Evolutionary conservation across 2,329 filamentous ascomycete genomes (phyloP).

Genomic region (Diaporthe citri): DNA sequence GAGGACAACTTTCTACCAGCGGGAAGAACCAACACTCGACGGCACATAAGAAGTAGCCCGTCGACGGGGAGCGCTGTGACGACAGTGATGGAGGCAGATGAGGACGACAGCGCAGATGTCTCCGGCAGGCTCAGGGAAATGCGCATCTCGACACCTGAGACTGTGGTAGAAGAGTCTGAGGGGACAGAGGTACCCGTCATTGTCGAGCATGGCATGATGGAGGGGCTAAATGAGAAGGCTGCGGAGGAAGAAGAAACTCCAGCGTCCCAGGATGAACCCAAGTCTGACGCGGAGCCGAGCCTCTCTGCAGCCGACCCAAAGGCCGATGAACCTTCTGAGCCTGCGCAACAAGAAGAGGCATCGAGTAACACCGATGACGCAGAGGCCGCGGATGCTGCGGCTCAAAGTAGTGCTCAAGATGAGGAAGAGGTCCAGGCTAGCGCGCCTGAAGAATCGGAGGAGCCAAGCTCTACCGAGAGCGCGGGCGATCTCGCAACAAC

Average conservation of each 20-base stretch:
- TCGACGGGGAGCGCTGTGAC: constrained; percentile 83
- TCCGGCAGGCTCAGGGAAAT: constrained; percentile 60
- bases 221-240: constrained; percentile 44
- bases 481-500: constrained; percentile 39
- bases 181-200: constrained; percentile 53
- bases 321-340: not conserved
- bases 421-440: constrained; percentile 20
- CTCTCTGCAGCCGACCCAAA: not conserved
- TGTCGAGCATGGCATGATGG: constrained; percentile 51
- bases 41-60: constrained; percentile 84
- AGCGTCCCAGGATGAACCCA: constrained; percentile 23
- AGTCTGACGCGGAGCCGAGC: not conserved
- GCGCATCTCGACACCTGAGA: constrained; percentile 65
- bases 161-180: constrained; percentile 61
- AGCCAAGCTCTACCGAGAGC: constrained; percentile 33
- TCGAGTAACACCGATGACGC: constrained; percentile 1
- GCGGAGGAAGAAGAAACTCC: constrained; percentile 34
- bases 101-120: constrained; percentile 72
- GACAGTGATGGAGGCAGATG: constrained; percentile 85
- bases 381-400: constrained; percentile 11
- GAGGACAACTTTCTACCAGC: constrained; percentile 67
- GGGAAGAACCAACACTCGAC: constrained; percentile 79
- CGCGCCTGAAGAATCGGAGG: constrained; percentile 7
- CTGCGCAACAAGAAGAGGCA: constrained; percentile 43
- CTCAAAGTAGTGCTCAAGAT: not conserved